Evolutionary conservation across 2,329 filamentous ascomycete species (phyloP), one percentile per base, ranked within the genome.

Genomic region (Fusarium sp.): DNA sequence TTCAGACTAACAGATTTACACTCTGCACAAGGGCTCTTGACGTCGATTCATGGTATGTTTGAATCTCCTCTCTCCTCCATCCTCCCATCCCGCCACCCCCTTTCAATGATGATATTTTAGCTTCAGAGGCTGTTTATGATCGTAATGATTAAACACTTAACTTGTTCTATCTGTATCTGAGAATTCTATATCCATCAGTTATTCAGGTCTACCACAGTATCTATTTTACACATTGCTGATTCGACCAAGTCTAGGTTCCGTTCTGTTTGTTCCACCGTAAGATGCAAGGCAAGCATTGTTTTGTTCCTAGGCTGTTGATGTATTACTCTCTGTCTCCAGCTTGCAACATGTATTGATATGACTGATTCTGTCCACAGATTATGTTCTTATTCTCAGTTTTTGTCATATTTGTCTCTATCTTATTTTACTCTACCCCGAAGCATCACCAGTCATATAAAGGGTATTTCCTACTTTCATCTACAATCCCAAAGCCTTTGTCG

Each of bases 41-140:
- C 9, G 4, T 17, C 4, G n/a, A n/a, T 19, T 37, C n/a, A 19
- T 19, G 35, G 35, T 37, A 37, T 37, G 35, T 37, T n/a, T 37
- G 17, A 10, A n/a, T 37, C 8, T 11, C 17, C 15, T 19, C 15
- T 37, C 30, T 37, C 15, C 7, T 37, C 28, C 10, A 5, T 11
- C 8, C 17, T 17, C 7, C 17, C 17, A n/a, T 19, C 17, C 9
- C 35, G 35, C 9, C 17, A 19, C 35, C n/a, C 17, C 35, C 35
- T 19, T 37, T 37, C 35, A n/a, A 79, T 81, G 79, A 82, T 81
- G 71, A 74, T 79, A 75, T 62, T 68, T 75, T 78, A 81, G 79
- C 73, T 73, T 79, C 79, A 81, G 81, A 82, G 80, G 81, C 81
- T 83, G 81, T 83, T 83, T 82, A 83, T 83, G 81, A 82, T 77